Percentiles rank a stretch among this genome's conserved stretches.
Evolutionary conservation across 2,329 filamentous ascomycete species (phyloP).

Genomic region (Hypomyces perniciosus): DNA sequence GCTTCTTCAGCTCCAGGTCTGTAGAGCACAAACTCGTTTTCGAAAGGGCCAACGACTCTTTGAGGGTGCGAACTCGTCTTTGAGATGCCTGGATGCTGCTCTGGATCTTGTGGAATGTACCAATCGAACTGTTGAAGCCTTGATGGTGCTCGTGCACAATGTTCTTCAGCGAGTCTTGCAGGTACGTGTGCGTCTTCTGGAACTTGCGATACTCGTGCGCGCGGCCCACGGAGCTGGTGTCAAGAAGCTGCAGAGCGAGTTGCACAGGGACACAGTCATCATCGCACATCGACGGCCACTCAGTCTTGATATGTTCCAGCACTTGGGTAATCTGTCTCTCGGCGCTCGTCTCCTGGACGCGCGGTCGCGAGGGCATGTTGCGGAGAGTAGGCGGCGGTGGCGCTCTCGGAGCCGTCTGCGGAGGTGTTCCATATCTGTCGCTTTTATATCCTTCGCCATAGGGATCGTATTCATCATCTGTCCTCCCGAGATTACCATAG

Average conservation of each 20-base stretch:
- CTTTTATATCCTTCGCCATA: conserved; percentile 35
- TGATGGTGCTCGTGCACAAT: conserved; percentile 99
- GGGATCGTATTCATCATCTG: conserved; percentile 35
- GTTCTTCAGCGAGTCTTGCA: conserved; percentile 87
- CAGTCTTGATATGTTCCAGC: conserved; percentile 74
- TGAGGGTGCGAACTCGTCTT: conserved; percentile 72
- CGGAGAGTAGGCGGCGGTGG: conserved; percentile 24
- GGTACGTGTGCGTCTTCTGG: conserved; percentile 71
- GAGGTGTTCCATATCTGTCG: conserved; percentile 36
- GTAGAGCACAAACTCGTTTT: conserved; percentile 77
- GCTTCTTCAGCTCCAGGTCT: conserved; percentile 84
- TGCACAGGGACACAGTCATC: conserved; percentile 89
- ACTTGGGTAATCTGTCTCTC: conserved; percentile 57
- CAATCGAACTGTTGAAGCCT: conserved; percentile 98
- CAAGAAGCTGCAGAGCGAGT: conserved; percentile 88
- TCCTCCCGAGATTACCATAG: conserved; percentile 37
- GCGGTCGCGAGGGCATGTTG: conserved; percentile 30
- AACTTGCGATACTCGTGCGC: conserved; percentile 86
- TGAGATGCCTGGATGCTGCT: conserved; percentile 86
- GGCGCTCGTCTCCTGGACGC: conserved; percentile 41
- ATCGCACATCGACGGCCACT: conserved; percentile 89
- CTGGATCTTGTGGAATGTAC: conserved; percentile 98
- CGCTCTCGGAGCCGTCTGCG: conserved; percentile 26
- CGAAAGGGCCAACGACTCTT: conserved; percentile 73
- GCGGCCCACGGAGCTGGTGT: conserved; percentile 85